A percentile compares a stretch with the other conserved stretches of the same genome.
Conservation (phyloP, 345 rosid species). For the Geranium brycei region DNA sequence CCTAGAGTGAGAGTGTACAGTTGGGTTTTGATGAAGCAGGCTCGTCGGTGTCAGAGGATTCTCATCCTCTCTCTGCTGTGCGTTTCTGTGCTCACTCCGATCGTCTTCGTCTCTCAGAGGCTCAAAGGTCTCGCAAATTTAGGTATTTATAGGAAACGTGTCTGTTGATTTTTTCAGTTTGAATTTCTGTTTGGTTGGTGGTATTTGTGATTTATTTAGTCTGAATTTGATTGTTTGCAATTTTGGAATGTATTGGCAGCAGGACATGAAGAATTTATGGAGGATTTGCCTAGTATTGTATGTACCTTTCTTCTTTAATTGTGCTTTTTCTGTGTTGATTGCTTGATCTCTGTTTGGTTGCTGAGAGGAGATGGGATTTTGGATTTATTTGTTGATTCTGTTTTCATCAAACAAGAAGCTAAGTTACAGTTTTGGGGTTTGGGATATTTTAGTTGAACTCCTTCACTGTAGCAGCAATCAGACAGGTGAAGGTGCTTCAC, state of each 20-base stretch:
- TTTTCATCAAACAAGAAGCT: no score
- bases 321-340: background rate
- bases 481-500: no score
- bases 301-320: constrained; percentile 13
- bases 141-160: constrained; percentile 24
- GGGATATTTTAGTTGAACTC: no score
- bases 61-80: constrained; percentile 62
- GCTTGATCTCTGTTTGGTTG: no score
- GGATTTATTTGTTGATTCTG: no score
- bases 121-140: constrained; percentile 33
- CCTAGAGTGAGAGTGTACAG: no score
- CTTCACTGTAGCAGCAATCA: no score
- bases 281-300: constrained; percentile 54
- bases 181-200: background rate
- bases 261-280: constrained; percentile 52
- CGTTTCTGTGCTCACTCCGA: constrained; percentile 60
- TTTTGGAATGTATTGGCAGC: constrained; percentile 19
- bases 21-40: constrained; percentile 47
- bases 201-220: constrained; percentile 7
- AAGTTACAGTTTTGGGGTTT: no score
- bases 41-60: constrained; percentile 67
- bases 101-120: constrained; percentile 46
- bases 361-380: no score
- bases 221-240: constrained; percentile 7
- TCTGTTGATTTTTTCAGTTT: background rate